Base-by-base conservation (phyloP, 768 basidiomycete genomes). In the Suillus decipiens region DNA sequence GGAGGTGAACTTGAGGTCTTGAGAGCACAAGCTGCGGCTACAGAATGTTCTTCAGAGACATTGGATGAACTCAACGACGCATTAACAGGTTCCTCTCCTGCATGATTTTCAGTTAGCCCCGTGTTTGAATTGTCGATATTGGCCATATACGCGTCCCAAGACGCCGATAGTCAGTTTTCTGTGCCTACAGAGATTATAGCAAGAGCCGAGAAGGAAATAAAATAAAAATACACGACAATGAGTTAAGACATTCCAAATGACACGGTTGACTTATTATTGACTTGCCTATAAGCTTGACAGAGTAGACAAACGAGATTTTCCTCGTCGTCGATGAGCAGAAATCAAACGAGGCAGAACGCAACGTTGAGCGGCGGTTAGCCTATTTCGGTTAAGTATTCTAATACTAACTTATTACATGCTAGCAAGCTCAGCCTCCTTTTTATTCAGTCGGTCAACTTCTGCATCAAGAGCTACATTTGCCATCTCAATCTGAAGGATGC, bases 401-500 rank as follows among this genome's bases (percentile, higher is more conserved):
- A 56, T 37, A 39, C 28, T 28, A 56, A n/a, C 33, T 56, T 36
- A 22, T 62, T 65, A 72, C 41, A 69, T 59, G 54, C 77, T 80
- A 48, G 83, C 80, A 56, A 92, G 79, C 69, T 91, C 89, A 4
- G 80, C 84, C 73, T 89, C 89, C 64, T 76, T 82, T 64, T 77
- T 78, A 68, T 82, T 81, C 59, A 93, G 75, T 43, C 81, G 77
- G 53, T 82, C 84, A 55, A 97, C 81, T 70, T 97, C 94, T 6
- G 81, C 87, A 68, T 95, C 94, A 74, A 97, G 75, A 33, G 94
- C 93, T 47, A 89, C 83, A 73, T 95, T 96, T 19, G 95, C 96
- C 87, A 99, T 88, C 81, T 97, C 96, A 67, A 97, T 90, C 77
- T 98, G 96, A 63, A 98, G 78, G 51, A 96, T 90, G 59, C 77